phyloP scores from a whole-genome alignment of 2,329 filamentous ascomycete species.

The Claviceps maximensis region DNA sequence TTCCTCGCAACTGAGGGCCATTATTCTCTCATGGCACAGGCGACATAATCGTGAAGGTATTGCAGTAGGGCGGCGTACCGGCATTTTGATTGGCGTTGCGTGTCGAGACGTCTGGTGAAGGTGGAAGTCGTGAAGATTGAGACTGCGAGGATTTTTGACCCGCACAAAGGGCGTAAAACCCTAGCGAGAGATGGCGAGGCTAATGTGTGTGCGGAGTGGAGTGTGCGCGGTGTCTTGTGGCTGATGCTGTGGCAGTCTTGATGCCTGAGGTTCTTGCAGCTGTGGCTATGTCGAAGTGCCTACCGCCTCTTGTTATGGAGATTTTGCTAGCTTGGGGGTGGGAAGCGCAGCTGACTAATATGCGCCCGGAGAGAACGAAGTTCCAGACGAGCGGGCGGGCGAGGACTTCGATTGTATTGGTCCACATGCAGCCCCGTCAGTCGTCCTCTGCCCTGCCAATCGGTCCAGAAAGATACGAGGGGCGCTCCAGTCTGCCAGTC shows the following conservation, averaged over 20 bases:
- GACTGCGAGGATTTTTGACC: constrained; percentile 21
- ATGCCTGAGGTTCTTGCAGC: neutral
- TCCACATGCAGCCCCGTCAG: neutral
- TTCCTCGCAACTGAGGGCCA: neutral
- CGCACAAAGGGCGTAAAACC: constrained; percentile 25
- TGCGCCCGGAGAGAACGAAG: neutral
- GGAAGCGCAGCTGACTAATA: neutral
- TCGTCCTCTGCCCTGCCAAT: neutral
- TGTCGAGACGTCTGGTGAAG: constrained; percentile 25
- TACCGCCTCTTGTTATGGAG: too few species aligned
- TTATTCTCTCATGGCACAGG: neutral
- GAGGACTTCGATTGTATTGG: neutral
- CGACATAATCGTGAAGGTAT: constrained; percentile 3
- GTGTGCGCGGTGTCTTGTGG: neutral
- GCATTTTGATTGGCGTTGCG: constrained; percentile 27
- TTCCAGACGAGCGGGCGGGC: neutral
- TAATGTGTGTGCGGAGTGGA: neutral
- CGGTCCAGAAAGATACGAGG: neutral
- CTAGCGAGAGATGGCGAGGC: constrained; percentile 14
- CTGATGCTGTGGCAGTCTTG: neutral
- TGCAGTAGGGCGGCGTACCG: constrained; percentile 20
- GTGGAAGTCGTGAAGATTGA: constrained; percentile 19
- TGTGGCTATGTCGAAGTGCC: too few species aligned
- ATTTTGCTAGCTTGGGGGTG: too few species aligned
- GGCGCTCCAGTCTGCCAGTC: neutral